Percentiles rank a stretch among this genome's conserved stretches.
Conservation (phyloP, 441 rosid species). For the Pelargonium myrrhifolium region DNA sequence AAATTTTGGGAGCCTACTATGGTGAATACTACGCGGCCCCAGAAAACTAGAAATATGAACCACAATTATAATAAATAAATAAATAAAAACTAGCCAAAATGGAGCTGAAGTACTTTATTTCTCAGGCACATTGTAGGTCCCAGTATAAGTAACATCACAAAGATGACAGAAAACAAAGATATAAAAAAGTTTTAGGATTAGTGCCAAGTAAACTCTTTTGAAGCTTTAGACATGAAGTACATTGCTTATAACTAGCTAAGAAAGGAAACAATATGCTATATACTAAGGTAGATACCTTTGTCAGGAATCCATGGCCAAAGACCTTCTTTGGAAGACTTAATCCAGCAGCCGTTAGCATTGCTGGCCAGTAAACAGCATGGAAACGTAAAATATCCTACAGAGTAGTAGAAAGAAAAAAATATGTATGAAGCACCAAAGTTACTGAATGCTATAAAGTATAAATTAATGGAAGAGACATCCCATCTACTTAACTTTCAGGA, state of each 20-base stretch:
- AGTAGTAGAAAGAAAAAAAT: constrained; percentile 9
- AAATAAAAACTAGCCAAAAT: neutral
- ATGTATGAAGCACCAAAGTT: neutral
- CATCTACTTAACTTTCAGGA: neutral
- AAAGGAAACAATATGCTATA: constrained; percentile 1
- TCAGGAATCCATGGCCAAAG: constrained; percentile 93
- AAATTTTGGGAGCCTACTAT: no score
- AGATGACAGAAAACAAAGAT: no score
- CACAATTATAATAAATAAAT: no score
- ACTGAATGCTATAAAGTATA: neutral
- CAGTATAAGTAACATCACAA: neutral
- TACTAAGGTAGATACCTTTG: constrained; percentile 48
- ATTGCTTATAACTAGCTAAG: neutral
- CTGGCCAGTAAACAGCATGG: constrained; percentile 98
- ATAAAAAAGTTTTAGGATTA: no score
- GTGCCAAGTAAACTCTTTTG: neutral
- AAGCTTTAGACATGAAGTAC: neutral
- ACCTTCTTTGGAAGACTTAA: constrained; percentile 70
- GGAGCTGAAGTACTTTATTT: neutral
- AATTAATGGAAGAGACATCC: no score
- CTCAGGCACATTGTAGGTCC: neutral
- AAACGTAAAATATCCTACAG: constrained; percentile 95
- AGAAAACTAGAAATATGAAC: neutral
- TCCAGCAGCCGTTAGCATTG: constrained; percentile 95
- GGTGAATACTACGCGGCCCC: neutral